Evolutionary conservation across 805 yeast species (phyloP), one percentile per base, ranked within the genome.

Genomic region (Suhomyces sp.): DNA sequence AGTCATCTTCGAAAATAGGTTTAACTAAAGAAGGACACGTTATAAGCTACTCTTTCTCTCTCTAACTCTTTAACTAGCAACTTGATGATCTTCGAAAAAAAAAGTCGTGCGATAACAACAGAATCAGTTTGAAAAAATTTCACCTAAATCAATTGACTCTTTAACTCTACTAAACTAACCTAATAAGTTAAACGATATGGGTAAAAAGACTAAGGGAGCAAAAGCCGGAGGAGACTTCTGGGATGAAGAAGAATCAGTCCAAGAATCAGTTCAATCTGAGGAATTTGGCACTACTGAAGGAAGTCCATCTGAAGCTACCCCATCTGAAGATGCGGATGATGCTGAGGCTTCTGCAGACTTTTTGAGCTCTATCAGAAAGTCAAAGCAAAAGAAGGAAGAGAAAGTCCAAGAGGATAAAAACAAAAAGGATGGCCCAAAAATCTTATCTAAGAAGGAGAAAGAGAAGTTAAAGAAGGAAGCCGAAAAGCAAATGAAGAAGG

Each of bases 391-490:
- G 80, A 85, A 86, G 73, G 85, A 82, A 60, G 85, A 79, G 46
- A 85, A 84, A 70, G 84, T 80, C 55, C 86, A 83, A 51, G 84
- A 83, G 61, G 82, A 81, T 51, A 80, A 81, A 56, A 73, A 69
- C 62, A 73, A 76, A 55, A 70, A 75, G 47, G 83, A 79, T 47
- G 90, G 82, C 29, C 90, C 93, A 47, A 81, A 84, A 58, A 78
- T 91, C 66, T 90, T 92, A 72, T 84, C 93, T 53, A 94, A 93
- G 82, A 91, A 93, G 74, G 98, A 88, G 66, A 88, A 88, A 74
- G 96, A 93, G 76, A 92, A 86, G 76, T 96, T 94, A 72, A 90
- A 89, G 84, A 96, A 93, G 71, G 97, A 92, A 70, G 84, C 83
- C 59, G 96, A 88, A 68, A 93, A 93, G 79, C 89, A 86, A 62